A percentile compares a stretch with the other conserved stretches of the same genome.
These are phyloP conservation scores for Pholiota conissans DNA, from an alignment of 768 basidiomycete species.

Conservation along the genomic window DNA sequence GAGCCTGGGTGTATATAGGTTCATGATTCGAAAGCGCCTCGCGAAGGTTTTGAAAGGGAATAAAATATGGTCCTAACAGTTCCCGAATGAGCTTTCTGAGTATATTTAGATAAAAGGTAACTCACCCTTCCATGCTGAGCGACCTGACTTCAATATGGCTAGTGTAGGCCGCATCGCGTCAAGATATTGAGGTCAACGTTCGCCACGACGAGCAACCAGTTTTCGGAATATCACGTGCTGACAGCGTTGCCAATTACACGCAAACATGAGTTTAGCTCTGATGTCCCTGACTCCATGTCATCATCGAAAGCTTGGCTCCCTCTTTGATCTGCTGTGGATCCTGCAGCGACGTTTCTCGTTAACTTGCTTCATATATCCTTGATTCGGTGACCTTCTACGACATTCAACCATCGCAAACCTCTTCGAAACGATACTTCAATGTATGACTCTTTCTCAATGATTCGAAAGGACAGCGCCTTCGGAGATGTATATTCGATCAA, in stretches of 20 bases:
- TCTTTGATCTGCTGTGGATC: not conserved
- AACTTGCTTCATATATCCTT: not conserved
- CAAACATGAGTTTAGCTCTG: constrained; percentile 10
- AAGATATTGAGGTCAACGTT: constrained; percentile 6
- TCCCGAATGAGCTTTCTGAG: not conserved
- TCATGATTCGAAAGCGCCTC: constrained; percentile 78
- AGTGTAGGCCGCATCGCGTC: constrained; percentile 62
- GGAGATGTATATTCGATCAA: not conserved
- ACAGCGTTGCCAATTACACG: constrained; percentile 3
- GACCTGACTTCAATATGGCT: constrained; percentile 55
- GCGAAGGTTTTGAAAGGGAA: constrained; percentile 85
- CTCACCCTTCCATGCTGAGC: constrained; percentile 86
- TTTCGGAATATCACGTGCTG: constrained; percentile 9
- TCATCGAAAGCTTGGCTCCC: not conserved
- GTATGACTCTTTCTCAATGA: not conserved
- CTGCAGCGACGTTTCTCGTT: not conserved
- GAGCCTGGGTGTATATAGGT: constrained; percentile 86
- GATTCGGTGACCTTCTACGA: not conserved
- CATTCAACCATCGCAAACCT: not conserved
- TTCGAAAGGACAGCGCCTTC: not conserved
- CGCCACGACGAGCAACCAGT: constrained; percentile 6
- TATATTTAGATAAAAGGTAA: not conserved
- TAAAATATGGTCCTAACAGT: constrained; percentile 84
- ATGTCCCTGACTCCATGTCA: not conserved
- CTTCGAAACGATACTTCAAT: not conserved